These are phyloP conservation scores for Cucumis cinereus DNA, from an alignment of 306 rosid genomes.

Conservation along the genomic window DNA sequence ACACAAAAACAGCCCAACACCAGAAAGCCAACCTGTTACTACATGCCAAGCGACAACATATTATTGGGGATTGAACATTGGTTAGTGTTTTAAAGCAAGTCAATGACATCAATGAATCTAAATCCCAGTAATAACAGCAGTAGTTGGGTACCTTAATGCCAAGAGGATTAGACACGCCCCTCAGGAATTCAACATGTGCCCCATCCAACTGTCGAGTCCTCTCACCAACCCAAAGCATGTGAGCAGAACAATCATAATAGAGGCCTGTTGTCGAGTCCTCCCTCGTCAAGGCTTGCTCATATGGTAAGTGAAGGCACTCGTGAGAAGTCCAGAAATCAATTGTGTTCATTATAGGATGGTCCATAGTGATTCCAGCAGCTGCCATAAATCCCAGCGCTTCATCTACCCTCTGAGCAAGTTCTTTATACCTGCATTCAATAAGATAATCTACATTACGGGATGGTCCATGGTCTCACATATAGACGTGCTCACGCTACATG, in stretches of 20 bases:
- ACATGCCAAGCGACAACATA: neutral
- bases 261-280: conserved; percentile 33
- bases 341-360: conserved; percentile 30
- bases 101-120: neutral
- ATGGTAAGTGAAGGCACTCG: conserved; percentile 33
- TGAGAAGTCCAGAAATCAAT: conserved; percentile 38
- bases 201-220: conserved; percentile 38
- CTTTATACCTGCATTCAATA: conserved; percentile 16
- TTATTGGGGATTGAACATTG: neutral
- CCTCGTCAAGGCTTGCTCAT: conserved; percentile 34
- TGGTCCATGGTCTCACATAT: neutral
- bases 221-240: conserved; percentile 43
- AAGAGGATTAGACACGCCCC: conserved; percentile 36
- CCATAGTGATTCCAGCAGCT: conserved; percentile 28
- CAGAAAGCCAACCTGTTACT: neutral
- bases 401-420: conserved; percentile 32
- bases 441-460: neutral
- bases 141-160: conserved; percentile 25
- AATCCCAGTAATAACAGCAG: neutral
- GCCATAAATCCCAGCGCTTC: conserved; percentile 33
- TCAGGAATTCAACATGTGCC: conserved; percentile 33
- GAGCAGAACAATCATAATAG: conserved; percentile 31
- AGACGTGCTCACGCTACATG: neutral
- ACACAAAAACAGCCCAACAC: neutral
- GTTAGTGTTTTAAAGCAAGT: neutral